phyloP scores from a whole-genome alignment of 2,329 filamentous ascomycete genomes.

The Cercospora sp. region DNA sequence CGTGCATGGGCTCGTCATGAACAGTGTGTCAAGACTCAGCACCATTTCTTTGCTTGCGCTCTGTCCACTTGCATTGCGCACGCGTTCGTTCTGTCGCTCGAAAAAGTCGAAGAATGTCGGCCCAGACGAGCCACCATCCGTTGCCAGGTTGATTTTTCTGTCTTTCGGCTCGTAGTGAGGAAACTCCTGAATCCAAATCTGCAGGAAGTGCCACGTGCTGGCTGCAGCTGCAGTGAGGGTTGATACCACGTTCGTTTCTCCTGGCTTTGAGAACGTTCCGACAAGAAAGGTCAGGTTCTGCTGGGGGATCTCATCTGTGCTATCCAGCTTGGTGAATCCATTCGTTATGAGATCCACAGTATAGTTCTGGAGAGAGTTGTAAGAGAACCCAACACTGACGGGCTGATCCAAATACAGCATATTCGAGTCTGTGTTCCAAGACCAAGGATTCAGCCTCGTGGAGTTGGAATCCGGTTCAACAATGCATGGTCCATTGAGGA shows the following conservation, averaged over 20 bases:
- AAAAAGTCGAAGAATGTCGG: constrained; percentile 59
- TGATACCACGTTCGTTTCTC: constrained; percentile 53
- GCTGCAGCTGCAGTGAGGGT: constrained; percentile 55
- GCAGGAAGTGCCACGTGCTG: constrained; percentile 62
- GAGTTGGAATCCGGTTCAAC: constrained; percentile 56
- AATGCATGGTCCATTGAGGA: constrained; percentile 55
- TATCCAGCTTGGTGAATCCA: constrained; percentile 22
- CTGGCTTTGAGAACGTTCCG: not conserved
- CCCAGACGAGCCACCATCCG: constrained; percentile 61
- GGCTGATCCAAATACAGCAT: constrained; percentile 66
- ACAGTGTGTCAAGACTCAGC: constrained; percentile 54
- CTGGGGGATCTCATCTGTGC: constrained; percentile 37
- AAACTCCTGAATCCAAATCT: constrained; percentile 64
- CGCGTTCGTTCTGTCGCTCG: constrained; percentile 56
- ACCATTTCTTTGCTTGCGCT: constrained; percentile 43
- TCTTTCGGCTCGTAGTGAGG: constrained; percentile 53
- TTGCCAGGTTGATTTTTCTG: not conserved
- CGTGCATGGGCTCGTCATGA: constrained; percentile 54
- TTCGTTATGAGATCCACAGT: constrained; percentile 37
- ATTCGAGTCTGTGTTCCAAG: constrained; percentile 35
- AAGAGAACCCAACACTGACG: constrained; percentile 26
- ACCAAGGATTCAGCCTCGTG: constrained; percentile 54
- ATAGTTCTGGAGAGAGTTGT: constrained; percentile 38
- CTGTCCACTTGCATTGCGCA: constrained; percentile 48
- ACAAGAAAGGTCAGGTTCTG: constrained; percentile 47